Evolutionary conservation across 768 basidiomycete genomes (phyloP).

Genomic region (Kwoniella bestiolae): DNA sequence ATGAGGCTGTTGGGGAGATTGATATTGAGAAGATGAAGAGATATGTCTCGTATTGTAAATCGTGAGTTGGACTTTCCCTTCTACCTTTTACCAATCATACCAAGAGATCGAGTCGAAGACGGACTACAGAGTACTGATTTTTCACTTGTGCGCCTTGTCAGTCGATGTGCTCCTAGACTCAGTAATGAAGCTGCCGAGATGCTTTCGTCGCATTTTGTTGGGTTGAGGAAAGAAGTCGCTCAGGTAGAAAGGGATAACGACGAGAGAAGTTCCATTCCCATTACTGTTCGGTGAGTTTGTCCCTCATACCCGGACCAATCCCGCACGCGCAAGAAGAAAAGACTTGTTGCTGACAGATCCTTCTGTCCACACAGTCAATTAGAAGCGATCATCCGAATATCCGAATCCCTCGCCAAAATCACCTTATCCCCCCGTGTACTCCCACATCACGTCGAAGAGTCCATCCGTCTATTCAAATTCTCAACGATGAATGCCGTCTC

Average conservation of each 20-base stretch:
- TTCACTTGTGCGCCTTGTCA: conserved; percentile 52
- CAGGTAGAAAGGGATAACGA: conserved; percentile 96
- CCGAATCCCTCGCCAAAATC: conserved; percentile 93
- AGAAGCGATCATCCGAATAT: conserved; percentile 98
- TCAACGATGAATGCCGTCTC: conserved; percentile 99
- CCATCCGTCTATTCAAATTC: conserved; percentile 96
- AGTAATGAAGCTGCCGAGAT: conserved; percentile 94
- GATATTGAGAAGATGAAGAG: conserved; percentile 98
- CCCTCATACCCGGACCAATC: not conserved
- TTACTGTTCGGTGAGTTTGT: conserved; percentile 81
- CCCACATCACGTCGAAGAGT: conserved; percentile 94
- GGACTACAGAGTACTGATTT: conserved; percentile 1
- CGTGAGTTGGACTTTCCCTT: conserved; percentile 61
- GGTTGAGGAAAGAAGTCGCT: conserved; percentile 88
- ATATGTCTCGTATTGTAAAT: conserved; percentile 94
- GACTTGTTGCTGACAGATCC: too few relatives aligned
- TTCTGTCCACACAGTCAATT: conserved; percentile 86
- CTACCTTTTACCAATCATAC: not conserved
- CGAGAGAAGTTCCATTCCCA: conserved; percentile 95
- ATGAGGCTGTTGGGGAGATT: conserved; percentile 82
- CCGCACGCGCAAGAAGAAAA: not conserved
- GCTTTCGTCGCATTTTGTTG: conserved; percentile 93
- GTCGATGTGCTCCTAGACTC: conserved; percentile 94
- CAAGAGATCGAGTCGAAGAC: too few relatives aligned
- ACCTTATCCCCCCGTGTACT: conserved; percentile 83